Percentiles rank a stretch among this genome's conserved stretches.
phyloP scores from a whole-genome alignment of 225 moss, liverwort and hornwort species.

The Pleurozium schreberi region DNA sequence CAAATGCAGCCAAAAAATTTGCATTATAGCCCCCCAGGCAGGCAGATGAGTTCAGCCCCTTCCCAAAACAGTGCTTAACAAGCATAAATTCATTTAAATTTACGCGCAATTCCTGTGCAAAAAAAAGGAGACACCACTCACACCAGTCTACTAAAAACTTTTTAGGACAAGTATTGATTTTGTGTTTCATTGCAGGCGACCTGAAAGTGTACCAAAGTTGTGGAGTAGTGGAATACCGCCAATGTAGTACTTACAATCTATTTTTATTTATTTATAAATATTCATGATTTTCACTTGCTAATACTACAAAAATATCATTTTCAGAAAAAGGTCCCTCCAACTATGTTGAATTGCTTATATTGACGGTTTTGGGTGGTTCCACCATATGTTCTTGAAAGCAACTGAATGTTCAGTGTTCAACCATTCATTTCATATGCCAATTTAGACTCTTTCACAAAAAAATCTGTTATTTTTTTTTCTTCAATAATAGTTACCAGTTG shows the following conservation, averaged over 20 bases:
- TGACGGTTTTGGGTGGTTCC: too few relatives aligned
- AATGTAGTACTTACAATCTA: too few relatives aligned
- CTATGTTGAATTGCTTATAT: too few relatives aligned
- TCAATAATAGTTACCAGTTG: neutral
- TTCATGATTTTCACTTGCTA: too few relatives aligned
- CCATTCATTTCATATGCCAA: too few relatives aligned
- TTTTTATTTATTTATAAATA: too few relatives aligned
- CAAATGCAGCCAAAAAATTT: neutral
- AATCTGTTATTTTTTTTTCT: too few relatives aligned
- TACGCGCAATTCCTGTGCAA: fast-evolving
- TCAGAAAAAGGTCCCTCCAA: too few relatives aligned
- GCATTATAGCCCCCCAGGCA: neutral
- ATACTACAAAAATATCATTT: too few relatives aligned
- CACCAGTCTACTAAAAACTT: neutral
- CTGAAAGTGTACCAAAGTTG: neutral
- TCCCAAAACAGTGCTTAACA: neutral
- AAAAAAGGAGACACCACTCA: neutral
- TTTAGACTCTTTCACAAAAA: too few relatives aligned
- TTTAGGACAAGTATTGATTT: neutral
- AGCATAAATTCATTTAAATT: neutral
- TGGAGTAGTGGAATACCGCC: neutral
- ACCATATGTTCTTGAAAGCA: too few relatives aligned
- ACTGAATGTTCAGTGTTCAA: too few relatives aligned
- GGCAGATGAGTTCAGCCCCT: neutral
- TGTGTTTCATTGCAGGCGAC: neutral